Conservation (phyloP, 352 stramenopile species). For the Globisporangium abappressorium region DNA sequence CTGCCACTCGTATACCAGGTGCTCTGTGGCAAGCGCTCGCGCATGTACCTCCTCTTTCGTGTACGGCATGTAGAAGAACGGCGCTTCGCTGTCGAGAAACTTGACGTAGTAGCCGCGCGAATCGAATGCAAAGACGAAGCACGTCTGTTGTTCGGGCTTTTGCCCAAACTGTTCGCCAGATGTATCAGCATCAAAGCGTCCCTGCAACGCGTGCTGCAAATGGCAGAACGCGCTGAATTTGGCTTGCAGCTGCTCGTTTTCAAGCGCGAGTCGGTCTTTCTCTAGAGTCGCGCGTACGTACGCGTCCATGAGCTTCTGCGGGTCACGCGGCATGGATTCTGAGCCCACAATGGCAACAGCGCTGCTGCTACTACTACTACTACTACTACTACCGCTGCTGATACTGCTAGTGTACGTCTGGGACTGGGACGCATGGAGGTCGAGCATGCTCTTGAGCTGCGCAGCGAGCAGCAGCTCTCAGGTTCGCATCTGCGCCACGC, state of each 20-base stretch:
- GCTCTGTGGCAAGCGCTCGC: neutral
- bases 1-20: neutral
- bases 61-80: neutral
- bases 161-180: neutral
- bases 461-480: neutral
- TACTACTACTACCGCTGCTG: too few species aligned
- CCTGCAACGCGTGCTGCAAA: neutral
- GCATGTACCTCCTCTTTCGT: neutral
- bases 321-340: too few species aligned
- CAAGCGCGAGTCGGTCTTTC: neutral
- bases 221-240: neutral
- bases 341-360: neutral
- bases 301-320: neutral
- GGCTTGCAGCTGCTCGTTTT: neutral
- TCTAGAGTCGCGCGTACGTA: neutral
- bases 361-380: too few species aligned
- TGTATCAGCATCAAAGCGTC: neutral
- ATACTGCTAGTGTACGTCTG: neutral
- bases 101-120: neutral
- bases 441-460: neutral
- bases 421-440: neutral
- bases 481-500: neutral
- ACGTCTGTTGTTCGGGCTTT: neutral
- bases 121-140: neutral
- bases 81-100: neutral